These are phyloP conservation scores for Aspergillus tubingensis DNA, from an alignment of 2,329 filamentous ascomycete species.

Conservation along the genomic window DNA sequence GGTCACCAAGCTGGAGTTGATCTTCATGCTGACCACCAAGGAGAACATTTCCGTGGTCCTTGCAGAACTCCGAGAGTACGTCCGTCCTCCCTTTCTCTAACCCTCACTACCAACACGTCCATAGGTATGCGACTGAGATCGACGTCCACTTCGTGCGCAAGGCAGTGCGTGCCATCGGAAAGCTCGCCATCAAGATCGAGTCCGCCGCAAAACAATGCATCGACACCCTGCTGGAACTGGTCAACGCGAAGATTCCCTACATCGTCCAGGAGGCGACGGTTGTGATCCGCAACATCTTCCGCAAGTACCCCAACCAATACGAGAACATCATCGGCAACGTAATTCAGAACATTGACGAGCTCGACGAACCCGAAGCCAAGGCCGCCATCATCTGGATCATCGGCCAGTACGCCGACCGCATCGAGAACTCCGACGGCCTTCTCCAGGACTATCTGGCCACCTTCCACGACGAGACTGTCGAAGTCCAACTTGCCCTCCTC, in stretches of 20 bases:
- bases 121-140: conserved; percentile 86
- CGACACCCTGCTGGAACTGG: conserved; percentile 85
- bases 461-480: conserved; percentile 90
- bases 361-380: conserved; percentile 97
- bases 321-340: conserved; percentile 95
- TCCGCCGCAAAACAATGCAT: conserved; percentile 89
- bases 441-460: conserved; percentile 94
- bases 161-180: conserved; percentile 94
- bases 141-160: conserved; percentile 99
- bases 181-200: conserved; percentile 98
- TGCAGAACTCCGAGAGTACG: conserved; percentile 84
- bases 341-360: conserved; percentile 91
- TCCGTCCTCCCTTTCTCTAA: conserved; percentile 6
- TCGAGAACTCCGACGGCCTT: conserved; percentile 92
- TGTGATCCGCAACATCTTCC: conserved; percentile 98
- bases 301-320: conserved; percentile 98
- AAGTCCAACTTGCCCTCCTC: conserved; percentile 90
- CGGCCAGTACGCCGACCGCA: conserved; percentile 93
- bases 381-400: conserved; percentile 99
- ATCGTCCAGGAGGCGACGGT: conserved; percentile 99
- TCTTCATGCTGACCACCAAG: conserved; percentile 97
- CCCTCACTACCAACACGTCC: conserved; percentile 8
- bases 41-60: conserved; percentile 94
- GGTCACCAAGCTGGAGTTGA: conserved; percentile 96
- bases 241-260: conserved; percentile 97